These are phyloP conservation scores for Neocatenulostroma microsporum DNA, from an alignment of 2,329 filamentous ascomycete genomes.

Conservation along the genomic window DNA sequence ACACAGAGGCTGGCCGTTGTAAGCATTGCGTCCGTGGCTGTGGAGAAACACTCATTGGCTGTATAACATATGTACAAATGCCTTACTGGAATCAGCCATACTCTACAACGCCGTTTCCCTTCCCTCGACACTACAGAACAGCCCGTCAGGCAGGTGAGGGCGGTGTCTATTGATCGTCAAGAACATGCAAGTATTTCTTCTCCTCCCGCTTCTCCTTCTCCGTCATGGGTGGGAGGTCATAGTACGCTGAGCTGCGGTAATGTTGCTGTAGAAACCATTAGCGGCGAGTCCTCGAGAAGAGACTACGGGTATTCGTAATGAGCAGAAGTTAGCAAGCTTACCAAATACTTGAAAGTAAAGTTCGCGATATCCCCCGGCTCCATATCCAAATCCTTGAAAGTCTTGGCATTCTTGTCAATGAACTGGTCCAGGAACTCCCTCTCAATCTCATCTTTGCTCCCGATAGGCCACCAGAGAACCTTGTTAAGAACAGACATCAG, in stretches of 20 bases:
- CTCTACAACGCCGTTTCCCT: no score
- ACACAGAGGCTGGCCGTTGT: no score
- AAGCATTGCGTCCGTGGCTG: no score
- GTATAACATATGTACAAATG: no score
- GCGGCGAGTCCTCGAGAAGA: no score
- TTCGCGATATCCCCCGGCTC: constrained; percentile 78
- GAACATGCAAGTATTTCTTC: constrained; percentile 92
- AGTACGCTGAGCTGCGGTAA: constrained; percentile 80
- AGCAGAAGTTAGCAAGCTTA: no score
- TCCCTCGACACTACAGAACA: no score
- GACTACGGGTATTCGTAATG: no score
- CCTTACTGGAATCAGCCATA: no score
- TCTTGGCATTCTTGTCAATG: constrained; percentile 87
- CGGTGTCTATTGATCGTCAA: constrained; percentile 77
- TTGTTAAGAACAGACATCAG: constrained; percentile 68
- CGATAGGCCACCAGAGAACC: constrained; percentile 78
- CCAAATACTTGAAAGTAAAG: constrained; percentile 89
- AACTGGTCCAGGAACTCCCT: constrained; percentile 86
- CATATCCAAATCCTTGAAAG: constrained; percentile 87
- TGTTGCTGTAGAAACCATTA: no score
- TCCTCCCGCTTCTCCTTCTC: constrained; percentile 92
- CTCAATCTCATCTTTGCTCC: constrained; percentile 79
- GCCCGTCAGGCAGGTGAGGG: no score
- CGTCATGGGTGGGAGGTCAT: constrained; percentile 88
- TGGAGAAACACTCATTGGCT: no score